Evolutionary conservation across 306 rosid genomes (phyloP).

Genomic region (Prunus dulcis): DNA sequence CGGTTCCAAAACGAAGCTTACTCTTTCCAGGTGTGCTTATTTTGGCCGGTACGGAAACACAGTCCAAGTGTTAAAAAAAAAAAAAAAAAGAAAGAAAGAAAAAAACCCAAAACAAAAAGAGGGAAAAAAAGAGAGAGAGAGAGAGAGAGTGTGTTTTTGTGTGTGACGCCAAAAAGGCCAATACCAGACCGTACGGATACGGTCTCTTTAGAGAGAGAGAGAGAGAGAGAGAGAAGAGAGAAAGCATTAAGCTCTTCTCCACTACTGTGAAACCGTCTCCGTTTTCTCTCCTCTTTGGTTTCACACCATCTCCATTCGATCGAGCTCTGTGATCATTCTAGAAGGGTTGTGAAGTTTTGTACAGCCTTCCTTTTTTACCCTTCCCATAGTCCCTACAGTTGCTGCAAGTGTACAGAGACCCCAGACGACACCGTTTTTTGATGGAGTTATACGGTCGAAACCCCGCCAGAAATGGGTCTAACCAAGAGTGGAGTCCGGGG

Average conservation of each 20-base stretch:
- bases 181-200: slow-evolving; percentile 44
- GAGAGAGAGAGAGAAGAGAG: neutral
- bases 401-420: slow-evolving; percentile 24
- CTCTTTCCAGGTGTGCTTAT: slow-evolving; percentile 30
- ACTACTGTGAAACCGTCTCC: slow-evolving; percentile 30
- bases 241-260: slow-evolving; percentile 9
- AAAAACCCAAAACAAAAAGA: neutral
- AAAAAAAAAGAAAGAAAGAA: neutral
- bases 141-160: neutral
- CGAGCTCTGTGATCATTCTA: slow-evolving; percentile 40
- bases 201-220: slow-evolving; percentile 1
- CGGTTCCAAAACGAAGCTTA: slow-evolving; percentile 22
- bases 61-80: neutral
- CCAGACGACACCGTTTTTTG: slow-evolving; percentile 2
- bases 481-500: slow-evolving; percentile 64
- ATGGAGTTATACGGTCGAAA: slow-evolving; percentile 73
- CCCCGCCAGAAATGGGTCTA: slow-evolving; percentile 58
- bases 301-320: slow-evolving; percentile 3
- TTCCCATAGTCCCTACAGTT: neutral
- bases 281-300: slow-evolving; percentile 4
- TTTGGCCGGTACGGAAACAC: slow-evolving; percentile 41
- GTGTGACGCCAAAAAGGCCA: slow-evolving; percentile 24
- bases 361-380: neutral
- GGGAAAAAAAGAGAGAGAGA: neutral
- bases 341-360: slow-evolving; percentile 20